A percentile compares a stretch with the other conserved stretches of the same genome.
phyloP scores from a whole-genome alignment of 1,139 yeast genomes.

The Kurtzmaniella quercitrusa region DNA sequence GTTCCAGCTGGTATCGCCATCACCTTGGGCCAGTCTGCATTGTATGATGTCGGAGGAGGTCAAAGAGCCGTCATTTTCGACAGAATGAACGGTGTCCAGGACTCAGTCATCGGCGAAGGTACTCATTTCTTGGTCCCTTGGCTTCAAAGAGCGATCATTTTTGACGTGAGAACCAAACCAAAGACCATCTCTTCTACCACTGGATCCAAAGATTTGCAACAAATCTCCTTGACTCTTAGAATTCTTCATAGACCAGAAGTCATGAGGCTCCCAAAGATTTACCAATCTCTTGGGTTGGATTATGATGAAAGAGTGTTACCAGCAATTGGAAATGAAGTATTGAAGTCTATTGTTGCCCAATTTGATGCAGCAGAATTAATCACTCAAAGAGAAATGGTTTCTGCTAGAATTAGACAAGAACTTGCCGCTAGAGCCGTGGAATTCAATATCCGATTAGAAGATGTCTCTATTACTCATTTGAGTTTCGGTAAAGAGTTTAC shows the following conservation, averaged over 20 bases:
- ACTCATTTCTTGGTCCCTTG: slow-evolving; percentile 94
- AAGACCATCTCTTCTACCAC: slow-evolving; percentile 92
- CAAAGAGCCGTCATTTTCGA: slow-evolving; percentile 94
- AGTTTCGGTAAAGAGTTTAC: slow-evolving; percentile 97
- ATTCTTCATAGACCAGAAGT: slow-evolving; percentile 95
- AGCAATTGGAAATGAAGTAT: slow-evolving; percentile 93
- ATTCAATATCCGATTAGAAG: slow-evolving; percentile 89
- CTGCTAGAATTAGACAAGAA: slow-evolving; percentile 85
- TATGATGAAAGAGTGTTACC: slow-evolving; percentile 97
- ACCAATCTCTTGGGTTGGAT: slow-evolving; percentile 88
- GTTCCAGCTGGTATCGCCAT: slow-evolving; percentile 67
- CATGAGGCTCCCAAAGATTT: slow-evolving; percentile 71
- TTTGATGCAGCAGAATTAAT: slow-evolving; percentile 97
- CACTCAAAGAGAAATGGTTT: slow-evolving; percentile 94
- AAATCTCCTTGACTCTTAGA: slow-evolving; percentile 88
- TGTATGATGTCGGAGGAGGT: slow-evolving; percentile 95
- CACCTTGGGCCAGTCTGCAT: slow-evolving; percentile 64
- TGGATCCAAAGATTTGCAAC: slow-evolving; percentile 95
- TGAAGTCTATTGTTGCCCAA: slow-evolving; percentile 94
- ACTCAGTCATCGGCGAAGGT: slow-evolving; percentile 88
- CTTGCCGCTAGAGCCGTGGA: slow-evolving; percentile 80
- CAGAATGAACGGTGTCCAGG: slow-evolving; percentile 84
- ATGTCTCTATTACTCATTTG: slow-evolving; percentile 97
- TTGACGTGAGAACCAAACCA: slow-evolving; percentile 89
- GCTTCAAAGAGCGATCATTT: slow-evolving; percentile 87